Evolutionary conservation across 2,329 filamentous ascomycete genomes (phyloP), one percentile per base, ranked within the genome.

Genomic region (Aureobasidium sp.): DNA sequence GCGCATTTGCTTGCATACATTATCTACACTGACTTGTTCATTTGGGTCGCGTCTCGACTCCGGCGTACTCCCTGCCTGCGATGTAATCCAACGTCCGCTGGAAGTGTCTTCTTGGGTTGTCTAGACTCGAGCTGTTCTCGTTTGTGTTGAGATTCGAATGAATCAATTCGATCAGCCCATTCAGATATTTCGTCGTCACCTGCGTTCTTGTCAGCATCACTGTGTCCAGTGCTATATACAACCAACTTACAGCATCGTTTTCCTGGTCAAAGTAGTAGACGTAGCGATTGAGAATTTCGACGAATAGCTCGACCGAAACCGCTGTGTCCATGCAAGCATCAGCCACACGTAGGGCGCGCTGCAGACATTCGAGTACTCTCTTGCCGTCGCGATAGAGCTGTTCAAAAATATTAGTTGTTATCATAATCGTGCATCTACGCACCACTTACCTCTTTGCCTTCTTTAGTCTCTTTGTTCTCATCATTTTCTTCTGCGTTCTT

Each of bases 221-320:
- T 25, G 11, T 20, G 14, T 15, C 12, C 36, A n/a, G 8, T 5
- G 2, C 15, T 9, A 12, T 17, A 37, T 44, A 6, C 20, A 34
- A 31, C 9, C 29, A 25, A 75, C 82, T 76, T 75, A 84, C 94
- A 67, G 92, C 92, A 77, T 99, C 94, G 76, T 99, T 99, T 73
- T 96, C 91, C 75, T 99, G 93, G 75, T 99, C 94, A 78, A 97
- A 99, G 79, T 97, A 99, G 76, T 99, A 99, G 59, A 97, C 92
- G 73, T 99, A 99, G 75, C 94, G 87, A 75, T 99, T 97, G 62
- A 99, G 79, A 66, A 99, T 99, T 78, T 99, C 94, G 62, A 99
- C 93, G 76, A 99, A 99, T 53, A 99, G 83, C 77, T 99, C 95
- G 51, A 99, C 94, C 2, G 91, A 97, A 4, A 97, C 91, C 7